Percentiles rank a stretch among this genome's conserved stretches.
phyloP scores from a whole-genome alignment of 2,329 filamentous ascomycete species.

The Ophiognomonia clavigignenti-juglandacearum region DNA sequence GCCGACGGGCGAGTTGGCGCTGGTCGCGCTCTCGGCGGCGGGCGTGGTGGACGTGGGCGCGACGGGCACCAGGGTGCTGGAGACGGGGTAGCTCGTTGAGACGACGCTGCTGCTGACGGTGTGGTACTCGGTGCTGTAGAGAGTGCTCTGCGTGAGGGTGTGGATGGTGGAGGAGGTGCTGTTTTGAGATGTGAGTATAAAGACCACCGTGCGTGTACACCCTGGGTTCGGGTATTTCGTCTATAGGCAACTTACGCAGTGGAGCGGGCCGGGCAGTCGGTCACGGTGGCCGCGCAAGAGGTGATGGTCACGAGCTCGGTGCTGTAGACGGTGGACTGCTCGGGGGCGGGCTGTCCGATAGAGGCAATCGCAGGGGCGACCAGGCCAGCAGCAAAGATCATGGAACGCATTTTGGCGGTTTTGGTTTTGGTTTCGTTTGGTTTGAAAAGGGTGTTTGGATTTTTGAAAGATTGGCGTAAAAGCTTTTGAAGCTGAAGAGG shows the following conservation, averaged over 20 bases:
- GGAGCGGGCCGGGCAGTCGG: constrained; percentile 41
- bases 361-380: constrained; percentile 42
- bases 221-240: too few species aligned
- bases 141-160: constrained; percentile 56
- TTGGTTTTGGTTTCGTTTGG: constrained; percentile 16
- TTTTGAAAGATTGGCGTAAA: constrained; percentile 22
- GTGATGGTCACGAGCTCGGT: constrained; percentile 58
- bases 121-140: constrained; percentile 54
- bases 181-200: not conserved
- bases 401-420: constrained; percentile 58
- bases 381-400: constrained; percentile 38
- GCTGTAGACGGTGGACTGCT: constrained; percentile 45
- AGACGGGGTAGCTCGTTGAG: constrained; percentile 30
- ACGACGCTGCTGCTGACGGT: constrained; percentile 39
- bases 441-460: constrained; percentile 14
- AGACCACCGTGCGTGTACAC: too few species aligned
- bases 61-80: constrained; percentile 33
- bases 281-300: constrained; percentile 50
- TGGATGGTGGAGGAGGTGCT: constrained; percentile 50
- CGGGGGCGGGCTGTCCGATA: constrained; percentile 12
- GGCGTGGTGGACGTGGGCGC: constrained; percentile 28
- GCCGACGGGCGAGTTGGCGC: constrained; percentile 16
- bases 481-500: constrained; percentile 23
- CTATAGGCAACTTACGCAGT: constrained; percentile 25
- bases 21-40: constrained; percentile 14